Conservation (phyloP, 768 basidiomycete genomes). For the Suillus cothurnatus region DNA sequence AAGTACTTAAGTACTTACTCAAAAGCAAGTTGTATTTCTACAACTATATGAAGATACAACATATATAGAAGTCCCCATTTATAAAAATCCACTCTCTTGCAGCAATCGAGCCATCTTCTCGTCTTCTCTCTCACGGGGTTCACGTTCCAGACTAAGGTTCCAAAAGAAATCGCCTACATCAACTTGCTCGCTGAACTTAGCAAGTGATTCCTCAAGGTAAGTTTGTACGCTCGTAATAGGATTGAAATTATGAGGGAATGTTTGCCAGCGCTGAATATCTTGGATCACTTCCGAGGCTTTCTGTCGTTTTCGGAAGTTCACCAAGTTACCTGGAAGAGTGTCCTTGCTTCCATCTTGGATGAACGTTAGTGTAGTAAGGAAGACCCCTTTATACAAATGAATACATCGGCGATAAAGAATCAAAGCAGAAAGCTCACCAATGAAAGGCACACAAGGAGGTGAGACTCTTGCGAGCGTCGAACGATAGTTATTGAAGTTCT, state of each 20-base stretch:
- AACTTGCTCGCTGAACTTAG: conserved; percentile 65
- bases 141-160: conserved; percentile 81
- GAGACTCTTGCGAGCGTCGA: conserved; percentile 78
- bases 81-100: conserved; percentile 89
- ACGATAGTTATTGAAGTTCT: conserved; percentile 93
- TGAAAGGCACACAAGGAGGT: conserved; percentile 95
- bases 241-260: conserved; percentile 84
- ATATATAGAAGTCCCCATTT: conserved; percentile 13
- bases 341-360: conserved; percentile 97
- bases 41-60: not conserved
- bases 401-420: not conserved
- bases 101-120: conserved; percentile 93
- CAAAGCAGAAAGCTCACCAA: conserved; percentile 58
- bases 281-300: conserved; percentile 96
- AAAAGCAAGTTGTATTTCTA: not conserved
- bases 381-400: conserved; percentile 66
- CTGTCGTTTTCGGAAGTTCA: conserved; percentile 96
- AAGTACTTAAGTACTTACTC: not conserved
- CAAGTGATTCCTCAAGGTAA: conserved; percentile 80
- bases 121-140: conserved; percentile 94
- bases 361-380: conserved; percentile 95
- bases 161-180: conserved; percentile 81
- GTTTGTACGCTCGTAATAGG: conserved; percentile 64
- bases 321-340: conserved; percentile 70
- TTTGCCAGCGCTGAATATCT: conserved; percentile 96